A percentile compares a stretch with the other conserved stretches of the same genome.
Conservation (phyloP, 345 rosid species). For the Kernera saxatilis region DNA sequence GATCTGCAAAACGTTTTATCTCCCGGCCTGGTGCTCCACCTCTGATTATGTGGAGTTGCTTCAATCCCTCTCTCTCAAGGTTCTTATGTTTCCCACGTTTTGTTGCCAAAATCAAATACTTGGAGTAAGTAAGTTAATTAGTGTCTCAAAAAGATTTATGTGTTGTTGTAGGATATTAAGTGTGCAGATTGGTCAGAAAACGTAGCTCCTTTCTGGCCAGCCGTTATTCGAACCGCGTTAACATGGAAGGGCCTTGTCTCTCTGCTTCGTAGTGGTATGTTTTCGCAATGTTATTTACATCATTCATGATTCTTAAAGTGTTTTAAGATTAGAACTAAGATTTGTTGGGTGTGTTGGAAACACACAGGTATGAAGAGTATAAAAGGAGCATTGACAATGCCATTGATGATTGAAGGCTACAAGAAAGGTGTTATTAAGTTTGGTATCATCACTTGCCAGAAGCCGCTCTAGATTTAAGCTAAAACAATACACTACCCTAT, state of each 20-base stretch:
- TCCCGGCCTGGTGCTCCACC: constrained; percentile 88
- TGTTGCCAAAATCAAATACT: not conserved
- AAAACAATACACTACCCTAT: not conserved
- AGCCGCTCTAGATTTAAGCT: constrained; percentile 34
- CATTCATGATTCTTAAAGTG: not conserved
- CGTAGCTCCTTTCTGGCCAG: constrained; percentile 96
- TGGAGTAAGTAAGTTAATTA: not conserved
- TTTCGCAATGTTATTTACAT: not conserved
- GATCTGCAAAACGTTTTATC: constrained; percentile 69
- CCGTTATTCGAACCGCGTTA: constrained; percentile 66
- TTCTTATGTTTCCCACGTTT: constrained; percentile 7
- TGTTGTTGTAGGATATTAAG: constrained; percentile 56
- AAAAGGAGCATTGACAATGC: constrained; percentile 85
- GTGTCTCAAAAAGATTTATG: not conserved
- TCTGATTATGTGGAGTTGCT: constrained; percentile 67
- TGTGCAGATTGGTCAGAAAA: constrained; percentile 76
- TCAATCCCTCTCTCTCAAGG: constrained; percentile 52
- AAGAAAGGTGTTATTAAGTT: constrained; percentile 79
- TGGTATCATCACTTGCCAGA: constrained; percentile 68
- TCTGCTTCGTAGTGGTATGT: constrained; percentile 58
- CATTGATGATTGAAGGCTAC: constrained; percentile 88
- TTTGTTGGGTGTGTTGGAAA: not conserved
- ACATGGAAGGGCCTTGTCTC: constrained; percentile 84
- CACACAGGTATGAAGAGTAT: constrained; percentile 62
- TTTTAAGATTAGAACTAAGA: not conserved